Evolutionary conservation across 1,139 yeast species (phyloP), one percentile per base, ranked within the genome.

Genomic region (Candida smagusa): DNA sequence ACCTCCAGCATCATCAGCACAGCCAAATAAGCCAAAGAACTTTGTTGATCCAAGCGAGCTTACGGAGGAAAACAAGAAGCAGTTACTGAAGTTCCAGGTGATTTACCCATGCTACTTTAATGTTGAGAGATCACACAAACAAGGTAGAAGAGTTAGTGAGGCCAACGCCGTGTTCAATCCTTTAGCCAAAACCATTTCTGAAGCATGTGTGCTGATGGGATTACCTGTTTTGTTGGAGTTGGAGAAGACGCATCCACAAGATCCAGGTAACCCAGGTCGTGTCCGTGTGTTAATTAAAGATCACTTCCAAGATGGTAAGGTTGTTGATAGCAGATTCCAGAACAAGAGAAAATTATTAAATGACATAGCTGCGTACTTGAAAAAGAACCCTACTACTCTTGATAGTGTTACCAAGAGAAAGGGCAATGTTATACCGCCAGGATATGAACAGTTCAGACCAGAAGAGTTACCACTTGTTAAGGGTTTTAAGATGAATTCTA

Each of bases 211-310:
- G 43, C 61, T 47, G 52, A 66, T 67, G 47, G 54, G 76, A 48
- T 56, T 81, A 39, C 84, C 84, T 2, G 70, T 67, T 2, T 68
- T 82, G 38, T 70, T 80, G 45, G 92, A 85, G 61, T 80, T 92
- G 45, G 88, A 84, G 45, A 92, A 89, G 63, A 65, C 84, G 3
- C 98, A 92, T 61, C 98, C 98, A 8, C 96, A 89, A 58, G 98
- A 92, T 63, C 92, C 85, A 75, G 96, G 97, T 44, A 92, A 92
- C 56, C 95, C 97, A 2, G 98, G 98, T 9, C 75, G 97, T 51
- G 92, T 92, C 28, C 76, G 96, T 49, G 85, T 89, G 13, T 65
- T 79, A 34, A 50, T 85, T 29, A 81, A 79, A 52, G 54, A 52
- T 34, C 48, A 47, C 16, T 73, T 73, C 42, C 59, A 69, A 24